Conservation (phyloP, 495 filamentous ascomycete species). For the Talaromyces adpressus region DNA sequence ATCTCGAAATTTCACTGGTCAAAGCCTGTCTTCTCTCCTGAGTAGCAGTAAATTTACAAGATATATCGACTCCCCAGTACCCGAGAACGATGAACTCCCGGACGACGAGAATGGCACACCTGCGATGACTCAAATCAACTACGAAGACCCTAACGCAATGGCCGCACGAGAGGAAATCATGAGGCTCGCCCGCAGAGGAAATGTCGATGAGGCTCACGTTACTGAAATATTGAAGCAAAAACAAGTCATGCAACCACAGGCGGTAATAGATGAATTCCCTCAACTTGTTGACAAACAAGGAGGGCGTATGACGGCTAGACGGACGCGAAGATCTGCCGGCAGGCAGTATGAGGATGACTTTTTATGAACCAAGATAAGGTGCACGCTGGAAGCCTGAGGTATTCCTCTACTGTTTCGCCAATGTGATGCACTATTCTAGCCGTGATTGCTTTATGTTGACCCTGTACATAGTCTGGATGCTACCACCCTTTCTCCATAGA, state of each 20-base stretch:
- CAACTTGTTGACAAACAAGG: not conserved
- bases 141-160: conserved; percentile 44
- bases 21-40: conserved; percentile 27
- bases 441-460: not conserved
- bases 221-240: conserved; percentile 1
- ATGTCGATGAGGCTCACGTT: conserved; percentile 1
- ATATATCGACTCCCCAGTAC: conserved; percentile 14
- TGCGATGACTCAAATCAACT: conserved; percentile 47
- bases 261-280: conserved; percentile 4
- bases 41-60: conserved; percentile 29
- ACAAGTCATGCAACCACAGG: conserved; percentile 1
- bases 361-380: not conserved
- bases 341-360: conserved; percentile 1
- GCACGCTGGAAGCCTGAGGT: not conserved
- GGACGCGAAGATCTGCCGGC: conserved; percentile 7
- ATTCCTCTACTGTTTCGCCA: not conserved
- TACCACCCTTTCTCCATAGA: too few relatives aligned
- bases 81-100: conserved; percentile 19
- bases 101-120: conserved; percentile 30
- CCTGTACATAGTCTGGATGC: not conserved
- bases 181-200: conserved; percentile 31
- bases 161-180: conserved; percentile 43
- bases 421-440: not conserved
- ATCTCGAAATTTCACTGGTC: conserved; percentile 12
- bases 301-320: not conserved